Evolutionary conservation across 371 early-diverging fungal genomes (phyloP).

Genomic region (Circinella umbellata): DNA sequence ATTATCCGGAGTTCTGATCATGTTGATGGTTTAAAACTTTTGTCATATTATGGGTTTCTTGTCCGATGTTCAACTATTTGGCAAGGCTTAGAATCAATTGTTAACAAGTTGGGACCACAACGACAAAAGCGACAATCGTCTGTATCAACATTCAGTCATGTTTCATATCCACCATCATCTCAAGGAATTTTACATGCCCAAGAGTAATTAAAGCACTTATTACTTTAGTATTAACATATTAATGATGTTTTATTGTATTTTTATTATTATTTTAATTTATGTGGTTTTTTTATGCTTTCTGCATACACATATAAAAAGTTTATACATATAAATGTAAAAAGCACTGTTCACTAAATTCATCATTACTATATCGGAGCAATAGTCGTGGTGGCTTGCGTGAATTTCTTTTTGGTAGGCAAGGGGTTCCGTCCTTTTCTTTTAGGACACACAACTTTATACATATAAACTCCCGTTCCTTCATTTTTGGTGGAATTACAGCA

Average conservation of each 20-base stretch:
- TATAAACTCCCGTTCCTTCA: too few species aligned
- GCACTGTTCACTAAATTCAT: too few species aligned
- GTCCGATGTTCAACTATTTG: slow-evolving; percentile 25
- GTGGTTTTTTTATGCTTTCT: too few species aligned
- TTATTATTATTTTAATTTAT: too few species aligned
- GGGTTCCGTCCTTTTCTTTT: neutral
- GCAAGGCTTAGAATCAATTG: slow-evolving; percentile 22
- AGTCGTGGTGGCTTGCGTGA: neutral
- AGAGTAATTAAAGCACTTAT: neutral
- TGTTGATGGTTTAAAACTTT: slow-evolving; percentile 18
- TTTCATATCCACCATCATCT: slow-evolving; percentile 4
- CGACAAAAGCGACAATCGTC: neutral
- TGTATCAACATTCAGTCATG: neutral
- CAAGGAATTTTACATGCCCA: slow-evolving; percentile 6
- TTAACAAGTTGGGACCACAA: slow-evolving; percentile 22
- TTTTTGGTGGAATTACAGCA: too few species aligned
- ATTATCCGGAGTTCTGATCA: slow-evolving; percentile 11
- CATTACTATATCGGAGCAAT: neutral
- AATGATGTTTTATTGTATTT: too few species aligned
- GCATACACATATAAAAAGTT: too few species aligned
- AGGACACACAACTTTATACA: slow-evolving; percentile 6
- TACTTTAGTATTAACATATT: too few species aligned
- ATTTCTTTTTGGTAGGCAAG: neutral
- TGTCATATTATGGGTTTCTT: slow-evolving; percentile 30
- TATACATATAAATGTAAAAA: too few species aligned